Evolutionary conservation across 192 early-diverging fungal species (phyloP), one percentile per base, ranked within the genome.

Genomic region (Entomortierella parvispora): DNA sequence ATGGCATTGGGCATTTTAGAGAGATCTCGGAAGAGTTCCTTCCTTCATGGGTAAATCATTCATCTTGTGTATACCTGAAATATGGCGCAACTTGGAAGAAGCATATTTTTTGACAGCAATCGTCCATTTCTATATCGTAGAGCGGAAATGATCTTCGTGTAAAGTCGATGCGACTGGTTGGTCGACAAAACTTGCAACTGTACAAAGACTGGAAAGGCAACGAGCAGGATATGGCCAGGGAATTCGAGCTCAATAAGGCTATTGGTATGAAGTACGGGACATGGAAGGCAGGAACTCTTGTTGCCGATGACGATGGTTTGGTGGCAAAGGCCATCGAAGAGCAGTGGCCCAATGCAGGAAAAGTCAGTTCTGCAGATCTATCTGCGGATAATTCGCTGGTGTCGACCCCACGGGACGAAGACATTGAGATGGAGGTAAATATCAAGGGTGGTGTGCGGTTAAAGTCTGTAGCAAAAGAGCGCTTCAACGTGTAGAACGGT

Each of bases 1-100:
- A 93, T 54, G 95, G 94, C 12, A 94, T 96, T 71, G 94, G 95
- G 14, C 93, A 95, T 64, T 96, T 95, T 70, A 85, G 92, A 45
- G 93, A 93, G 65, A 95, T 95, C 32, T 91, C 93, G 0, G 91
- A 94, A 53, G 86, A 82, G 50, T 66, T 90, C 25, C 77, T 96
- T 20, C 88, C 93, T 9, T 86, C 86, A 47, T 96, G 94, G 95
- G 90, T 91, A 87, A 53, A 71, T 9, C 43, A 23, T 25, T 59
- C 14, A 37, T 45, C 6, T 47, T 56, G 37, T 33, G 12, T n/a
- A n/a, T n/a, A n/a, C n/a, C n/a, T n/a, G n/a, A n/a, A n/a, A n/a
- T n/a, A n/a, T n/a, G n/a, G n/a, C n/a, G n/a, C n/a, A n/a, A n/a
- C n/a, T n/a, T n/a, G n/a, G n/a, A n/a, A n/a, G n/a, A n/a, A n/a